Percentiles rank a stretch among this genome's conserved stretches.
These are phyloP conservation scores for Macaranga tanarius DNA, from an alignment of 441 rosid genomes.

Conservation along the genomic window DNA sequence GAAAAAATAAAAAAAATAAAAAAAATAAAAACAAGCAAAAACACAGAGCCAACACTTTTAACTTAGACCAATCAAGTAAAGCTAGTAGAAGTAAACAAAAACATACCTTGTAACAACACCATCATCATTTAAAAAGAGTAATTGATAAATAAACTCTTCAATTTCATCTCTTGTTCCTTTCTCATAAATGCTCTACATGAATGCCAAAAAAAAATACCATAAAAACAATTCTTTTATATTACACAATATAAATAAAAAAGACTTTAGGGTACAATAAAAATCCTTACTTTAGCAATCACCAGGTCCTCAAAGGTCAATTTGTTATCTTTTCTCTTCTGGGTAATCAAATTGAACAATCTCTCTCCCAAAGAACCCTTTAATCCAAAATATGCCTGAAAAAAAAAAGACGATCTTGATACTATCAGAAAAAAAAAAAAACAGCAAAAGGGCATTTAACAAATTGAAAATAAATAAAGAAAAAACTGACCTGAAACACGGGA, in stretches of 20 bases:
- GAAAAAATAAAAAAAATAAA: background rate
- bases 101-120: constrained; percentile 60
- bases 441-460: background rate
- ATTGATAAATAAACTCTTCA: constrained; percentile 71
- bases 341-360: constrained; percentile 61
- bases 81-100: background rate
- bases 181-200: constrained; percentile 64
- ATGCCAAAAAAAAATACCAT: constrained; percentile 1
- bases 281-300: constrained; percentile 69
- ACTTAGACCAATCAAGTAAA: background rate
- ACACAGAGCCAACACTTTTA: background rate
- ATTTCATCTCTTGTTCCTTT: constrained; percentile 82
- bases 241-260: background rate
- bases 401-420: background rate
- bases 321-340: constrained; percentile 59
- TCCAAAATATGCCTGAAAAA: constrained; percentile 55
- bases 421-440: background rate
- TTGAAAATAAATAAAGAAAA: background rate
- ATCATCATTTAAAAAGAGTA: constrained; percentile 62
- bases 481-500: constrained; percentile 61
- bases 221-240: background rate
- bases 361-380: constrained; percentile 59
- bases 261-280: background rate
- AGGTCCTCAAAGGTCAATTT: constrained; percentile 68
- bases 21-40: constrained; percentile 1